Percentiles rank a stretch among this genome's conserved stretches.
phyloP scores from a whole-genome alignment of 73 alveolate genomes.

The Tetrahymena thermophila region DNA sequence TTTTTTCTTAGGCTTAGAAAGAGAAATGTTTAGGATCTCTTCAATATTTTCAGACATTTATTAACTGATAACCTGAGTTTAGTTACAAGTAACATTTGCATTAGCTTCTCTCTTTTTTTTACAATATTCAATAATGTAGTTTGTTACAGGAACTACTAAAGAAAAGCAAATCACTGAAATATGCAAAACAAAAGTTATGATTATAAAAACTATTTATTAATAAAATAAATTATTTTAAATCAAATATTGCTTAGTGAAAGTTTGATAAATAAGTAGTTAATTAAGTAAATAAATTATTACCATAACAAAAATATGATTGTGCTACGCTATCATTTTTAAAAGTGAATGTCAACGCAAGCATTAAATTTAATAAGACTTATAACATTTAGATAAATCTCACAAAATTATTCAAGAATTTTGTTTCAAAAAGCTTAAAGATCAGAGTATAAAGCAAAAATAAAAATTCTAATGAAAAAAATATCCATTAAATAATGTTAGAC shows the following conservation, averaged over 20 bases:
- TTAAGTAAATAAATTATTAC: not conserved
- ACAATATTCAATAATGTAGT: not conserved
- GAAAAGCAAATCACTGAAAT: not conserved
- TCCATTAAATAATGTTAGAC: not conserved
- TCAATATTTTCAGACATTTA: not conserved
- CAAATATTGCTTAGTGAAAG: not conserved
- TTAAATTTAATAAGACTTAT: not conserved
- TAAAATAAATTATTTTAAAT: not conserved
- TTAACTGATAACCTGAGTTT: not conserved
- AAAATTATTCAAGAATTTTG: not conserved
- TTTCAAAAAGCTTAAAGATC: not conserved
- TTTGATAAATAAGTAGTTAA: not conserved
- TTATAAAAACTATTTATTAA: not conserved
- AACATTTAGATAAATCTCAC: not conserved
- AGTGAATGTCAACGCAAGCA: not conserved
- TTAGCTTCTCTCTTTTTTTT: not conserved
- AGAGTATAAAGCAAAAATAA: not conserved
- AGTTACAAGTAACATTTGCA: not conserved
- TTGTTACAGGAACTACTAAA: not conserved
- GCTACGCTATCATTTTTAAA: not conserved
- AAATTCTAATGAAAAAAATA: not conserved
- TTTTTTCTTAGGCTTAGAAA: not conserved
- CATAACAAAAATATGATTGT: not conserved
- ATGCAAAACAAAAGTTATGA: not conserved
- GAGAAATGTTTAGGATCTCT: not conserved